phyloP scores from a whole-genome alignment of 805 yeast species.

The Osmozyma mogii region DNA sequence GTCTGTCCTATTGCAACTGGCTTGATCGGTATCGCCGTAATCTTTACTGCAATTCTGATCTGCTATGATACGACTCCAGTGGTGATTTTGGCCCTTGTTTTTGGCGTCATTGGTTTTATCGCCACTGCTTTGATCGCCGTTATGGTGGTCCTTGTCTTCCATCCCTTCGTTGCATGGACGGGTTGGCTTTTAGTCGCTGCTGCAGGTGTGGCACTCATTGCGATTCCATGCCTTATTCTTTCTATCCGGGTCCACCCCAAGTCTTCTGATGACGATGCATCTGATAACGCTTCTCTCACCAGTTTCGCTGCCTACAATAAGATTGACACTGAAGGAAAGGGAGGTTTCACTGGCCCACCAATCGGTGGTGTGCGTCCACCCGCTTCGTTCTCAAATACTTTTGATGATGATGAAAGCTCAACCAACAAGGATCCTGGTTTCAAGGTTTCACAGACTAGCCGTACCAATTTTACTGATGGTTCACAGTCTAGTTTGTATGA shows the following conservation, averaged over 20 bases:
- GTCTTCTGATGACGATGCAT: constrained; percentile 10
- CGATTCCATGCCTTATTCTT: constrained; percentile 41
- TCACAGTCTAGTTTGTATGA: constrained; percentile 21
- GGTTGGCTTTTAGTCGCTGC: constrained; percentile 66
- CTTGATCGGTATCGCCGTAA: constrained; percentile 36
- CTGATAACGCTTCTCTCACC: constrained; percentile 11
- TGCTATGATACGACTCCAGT: constrained; percentile 16
- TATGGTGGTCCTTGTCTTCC: constrained; percentile 48
- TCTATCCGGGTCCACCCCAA: constrained; percentile 18
- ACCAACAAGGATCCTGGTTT: too few relatives aligned
- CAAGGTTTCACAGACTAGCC: too few relatives aligned
- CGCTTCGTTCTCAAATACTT: too few relatives aligned
- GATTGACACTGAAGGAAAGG: too few relatives aligned
- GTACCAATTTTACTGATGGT: constrained; percentile 4
- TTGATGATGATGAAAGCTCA: constrained; percentile 7
- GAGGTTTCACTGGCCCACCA: too few relatives aligned
- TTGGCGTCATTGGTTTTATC: constrained; percentile 43
- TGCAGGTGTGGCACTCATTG: constrained; percentile 46
- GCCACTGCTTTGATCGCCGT: constrained; percentile 49
- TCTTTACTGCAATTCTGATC: constrained; percentile 18
- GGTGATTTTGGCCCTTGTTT: constrained; percentile 33
- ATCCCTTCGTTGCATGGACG: constrained; percentile 64
- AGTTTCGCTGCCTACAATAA: constrained; percentile 10
- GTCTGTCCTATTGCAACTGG: constrained; percentile 64
- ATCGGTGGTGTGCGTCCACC: too few relatives aligned